Evolutionary conservation across 2,329 filamentous ascomycete genomes (phyloP), one percentile per base, ranked within the genome.

Genomic region (Colletotrichum sp.): DNA sequence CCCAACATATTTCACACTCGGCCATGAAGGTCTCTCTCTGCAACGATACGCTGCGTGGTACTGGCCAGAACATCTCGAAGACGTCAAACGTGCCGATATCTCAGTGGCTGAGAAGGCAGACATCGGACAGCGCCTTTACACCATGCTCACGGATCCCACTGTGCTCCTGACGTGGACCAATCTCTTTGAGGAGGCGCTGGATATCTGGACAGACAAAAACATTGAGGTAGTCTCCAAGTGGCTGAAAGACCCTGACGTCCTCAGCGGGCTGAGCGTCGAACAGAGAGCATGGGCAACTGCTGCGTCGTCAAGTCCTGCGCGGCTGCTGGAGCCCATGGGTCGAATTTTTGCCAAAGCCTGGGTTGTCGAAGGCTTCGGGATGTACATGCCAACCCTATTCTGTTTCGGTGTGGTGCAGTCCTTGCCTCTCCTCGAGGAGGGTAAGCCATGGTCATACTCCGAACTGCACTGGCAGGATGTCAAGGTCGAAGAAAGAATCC

Each of bases 401-500:
- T 87, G 85, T 76, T 86, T 87, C 76, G 84, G 86, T 70, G 86
- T 87, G 48, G 85, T 87, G 6, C 85, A 87, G 71, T 84, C 82
- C 56, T 80, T 86, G 34, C 84, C 85, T 7, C 83, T 84, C 4
- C 83, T 86, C 79, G 81, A 86, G 16, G 81, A 82, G 2, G 85
- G 84, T 3, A 79, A 82, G 69, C 83, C 82, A 0, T 86, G 83
- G 83, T 81, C 82, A 1, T 82, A 85, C 52, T 83, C 82, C 6
- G 82, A 83, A 21, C 76, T 76, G 4, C 82, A 84, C 75, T 87
- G 85, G 85, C 79, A 81, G 0, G 83, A 84, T 1, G 81, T 84
- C 4, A 77, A 84, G 2, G 73, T 85, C 30, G 79, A 82, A 30
- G 78, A 82, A 16, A 81, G 85, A 34, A 83, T 87, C 28, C 68